These are phyloP conservation scores for Diplodia intermedia DNA, from an alignment of 2,329 filamentous ascomycete genomes.

Conservation along the genomic window DNA sequence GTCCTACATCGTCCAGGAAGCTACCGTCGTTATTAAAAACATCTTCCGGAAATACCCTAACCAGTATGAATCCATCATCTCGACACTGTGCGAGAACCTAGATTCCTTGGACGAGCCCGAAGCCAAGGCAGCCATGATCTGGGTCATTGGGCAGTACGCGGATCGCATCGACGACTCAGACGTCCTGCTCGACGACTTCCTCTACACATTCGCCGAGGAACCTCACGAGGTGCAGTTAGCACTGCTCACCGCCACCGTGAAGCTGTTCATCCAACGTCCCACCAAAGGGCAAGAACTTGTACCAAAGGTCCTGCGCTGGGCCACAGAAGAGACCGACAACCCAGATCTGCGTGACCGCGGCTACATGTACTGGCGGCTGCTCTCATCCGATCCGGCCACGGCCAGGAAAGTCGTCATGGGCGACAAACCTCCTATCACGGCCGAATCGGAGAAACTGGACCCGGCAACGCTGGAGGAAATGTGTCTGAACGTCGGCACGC, in stretches of 20 bases:
- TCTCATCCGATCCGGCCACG: constrained; percentile 87
- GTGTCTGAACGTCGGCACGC: constrained; percentile 92
- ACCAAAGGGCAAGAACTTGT: constrained; percentile 94
- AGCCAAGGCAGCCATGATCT: constrained; percentile 98
- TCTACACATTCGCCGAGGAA: constrained; percentile 93
- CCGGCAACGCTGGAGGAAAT: constrained; percentile 92
- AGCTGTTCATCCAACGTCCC: constrained; percentile 95
- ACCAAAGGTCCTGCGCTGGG: constrained; percentile 95
- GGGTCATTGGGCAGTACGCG: constrained; percentile 98
- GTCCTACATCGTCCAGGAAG: constrained; percentile 98
- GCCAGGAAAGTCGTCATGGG: constrained; percentile 95
- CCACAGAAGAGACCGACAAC: constrained; percentile 98
- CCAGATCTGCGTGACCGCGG: constrained; percentile 93
- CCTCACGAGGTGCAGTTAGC: constrained; percentile 95
- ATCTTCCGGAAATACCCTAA: constrained; percentile 99
- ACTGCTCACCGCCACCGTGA: constrained; percentile 93
- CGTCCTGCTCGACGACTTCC: constrained; percentile 89
- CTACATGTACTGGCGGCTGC: constrained; percentile 98
- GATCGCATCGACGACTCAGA: constrained; percentile 98
- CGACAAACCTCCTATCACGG: constrained; percentile 93
- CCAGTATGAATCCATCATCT: constrained; percentile 97
- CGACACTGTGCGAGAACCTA: constrained; percentile 91
- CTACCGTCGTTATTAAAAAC: constrained; percentile 97
- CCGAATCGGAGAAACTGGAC: constrained; percentile 93
- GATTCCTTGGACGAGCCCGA: constrained; percentile 97